Evolutionary conservation across 2,329 filamentous ascomycete species (phyloP).

Genomic region (Colletotrichum coccodes): DNA sequence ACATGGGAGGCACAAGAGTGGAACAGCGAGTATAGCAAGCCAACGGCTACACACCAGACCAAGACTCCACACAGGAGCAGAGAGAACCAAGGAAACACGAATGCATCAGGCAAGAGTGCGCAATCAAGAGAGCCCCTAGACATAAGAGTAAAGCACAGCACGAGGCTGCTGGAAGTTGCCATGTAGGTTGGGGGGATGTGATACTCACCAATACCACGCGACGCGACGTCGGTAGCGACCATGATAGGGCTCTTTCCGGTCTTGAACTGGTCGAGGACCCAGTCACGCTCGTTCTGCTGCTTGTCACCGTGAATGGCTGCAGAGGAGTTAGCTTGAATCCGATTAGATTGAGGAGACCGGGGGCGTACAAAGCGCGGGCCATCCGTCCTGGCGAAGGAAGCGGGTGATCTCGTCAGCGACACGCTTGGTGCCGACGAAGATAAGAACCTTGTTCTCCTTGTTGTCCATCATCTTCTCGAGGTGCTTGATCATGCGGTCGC

Average conservation of each 20-base stretch:
- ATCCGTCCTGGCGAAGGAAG: conserved; percentile 96
- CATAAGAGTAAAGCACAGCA: conserved; percentile 91
- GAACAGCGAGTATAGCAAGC: conserved; percentile 79
- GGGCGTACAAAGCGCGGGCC: conserved; percentile 88
- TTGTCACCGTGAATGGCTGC: conserved; percentile 98
- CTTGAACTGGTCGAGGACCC: conserved; percentile 99
- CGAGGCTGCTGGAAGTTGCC: conserved; percentile 69
- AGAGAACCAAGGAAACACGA: conserved; percentile 84
- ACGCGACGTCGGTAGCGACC: conserved; percentile 99
- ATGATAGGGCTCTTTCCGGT: conserved; percentile 99
- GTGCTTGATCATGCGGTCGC: conserved; percentile 96
- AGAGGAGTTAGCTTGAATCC: conserved; percentile 46
- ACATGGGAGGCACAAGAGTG: conserved; percentile 74
- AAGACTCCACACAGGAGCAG: conserved; percentile 80
- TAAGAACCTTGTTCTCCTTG: conserved; percentile 92
- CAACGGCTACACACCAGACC: conserved; percentile 77
- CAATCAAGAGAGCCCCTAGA: conserved; percentile 88
- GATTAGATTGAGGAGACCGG: background rate
- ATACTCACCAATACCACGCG: conserved; percentile 99
- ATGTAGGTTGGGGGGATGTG: conserved; percentile 53
- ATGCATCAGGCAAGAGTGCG: conserved; percentile 92
- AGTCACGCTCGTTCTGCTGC: conserved; percentile 99
- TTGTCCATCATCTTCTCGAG: conserved; percentile 98
- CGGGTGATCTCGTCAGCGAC: conserved; percentile 98
- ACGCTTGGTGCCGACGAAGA: conserved; percentile 94